Evolutionary conservation across 176 grass and related monocot species (phyloP).

Genomic region (Urochloa ruziziensis): DNA sequence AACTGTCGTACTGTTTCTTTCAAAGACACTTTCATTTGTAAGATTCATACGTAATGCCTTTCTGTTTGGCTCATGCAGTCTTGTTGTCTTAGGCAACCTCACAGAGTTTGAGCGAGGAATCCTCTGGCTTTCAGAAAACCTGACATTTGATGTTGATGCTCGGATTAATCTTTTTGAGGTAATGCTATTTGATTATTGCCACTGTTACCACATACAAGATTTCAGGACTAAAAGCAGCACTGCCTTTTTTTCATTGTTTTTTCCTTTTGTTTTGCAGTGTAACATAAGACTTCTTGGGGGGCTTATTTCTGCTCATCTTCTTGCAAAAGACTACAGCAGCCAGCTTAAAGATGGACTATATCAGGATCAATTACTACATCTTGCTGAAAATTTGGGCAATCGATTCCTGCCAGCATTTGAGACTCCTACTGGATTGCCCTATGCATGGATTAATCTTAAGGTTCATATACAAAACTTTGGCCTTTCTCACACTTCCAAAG

Average conservation of each 20-base stretch:
- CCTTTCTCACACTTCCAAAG: background rate
- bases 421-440: constrained; percentile 94
- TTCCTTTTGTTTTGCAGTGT: constrained; percentile 53
- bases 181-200: constrained; percentile 27
- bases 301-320: constrained; percentile 96
- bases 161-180: constrained; percentile 96
- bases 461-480: constrained; percentile 41
- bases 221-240: constrained; percentile 15
- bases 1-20: background rate
- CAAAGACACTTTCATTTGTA: constrained; percentile 23
- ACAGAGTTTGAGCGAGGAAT: constrained; percentile 89
- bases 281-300: constrained; percentile 99
- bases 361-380: constrained; percentile 74
- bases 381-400: constrained; percentile 81
- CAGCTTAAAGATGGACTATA: constrained; percentile 62
- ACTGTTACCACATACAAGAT: background rate
- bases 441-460: constrained; percentile 97
- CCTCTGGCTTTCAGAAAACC: constrained; percentile 85
- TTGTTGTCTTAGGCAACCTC: constrained; percentile 98
- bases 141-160: constrained; percentile 91
- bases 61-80: constrained; percentile 95
- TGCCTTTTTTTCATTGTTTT: constrained; percentile 2
- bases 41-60: constrained; percentile 60
- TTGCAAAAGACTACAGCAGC: constrained; percentile 76
- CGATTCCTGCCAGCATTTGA: constrained; percentile 91